Evolutionary conservation across 257 asterid species (phyloP).

Genomic region (Linaria vulgaris): DNA sequence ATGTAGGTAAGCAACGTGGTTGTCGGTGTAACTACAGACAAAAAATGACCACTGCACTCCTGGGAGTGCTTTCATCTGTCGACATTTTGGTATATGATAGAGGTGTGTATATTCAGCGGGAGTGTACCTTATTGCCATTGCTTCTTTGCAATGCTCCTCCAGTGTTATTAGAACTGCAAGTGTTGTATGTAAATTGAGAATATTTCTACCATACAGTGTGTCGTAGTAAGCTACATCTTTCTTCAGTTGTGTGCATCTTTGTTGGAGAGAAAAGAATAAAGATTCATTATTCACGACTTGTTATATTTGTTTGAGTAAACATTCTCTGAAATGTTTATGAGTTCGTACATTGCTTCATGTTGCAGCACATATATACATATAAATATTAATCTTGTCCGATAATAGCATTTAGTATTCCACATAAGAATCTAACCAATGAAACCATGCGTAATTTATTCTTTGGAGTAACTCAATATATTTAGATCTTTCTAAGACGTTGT

Average conservation of each 20-base stretch:
- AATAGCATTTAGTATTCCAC: too few relatives aligned
- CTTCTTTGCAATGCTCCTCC: conserved; percentile 27
- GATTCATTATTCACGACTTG: background rate
- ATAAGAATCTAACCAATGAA: too few relatives aligned
- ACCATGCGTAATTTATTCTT: too few relatives aligned
- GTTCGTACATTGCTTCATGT: too few relatives aligned
- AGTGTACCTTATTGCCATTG: conserved; percentile 29
- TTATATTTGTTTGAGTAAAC: conserved; percentile 6
- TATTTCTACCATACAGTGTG: conserved; percentile 29
- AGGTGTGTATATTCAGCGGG: conserved; percentile 37
- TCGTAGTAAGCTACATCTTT: conserved; percentile 13
- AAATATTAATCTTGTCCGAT: too few relatives aligned
- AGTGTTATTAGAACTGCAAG: conserved; percentile 19
- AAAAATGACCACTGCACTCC: conserved; percentile 36
- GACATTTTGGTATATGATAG: conserved; percentile 29
- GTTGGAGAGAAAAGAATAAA: background rate
- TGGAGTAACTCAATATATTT: too few relatives aligned
- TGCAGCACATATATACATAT: too few relatives aligned
- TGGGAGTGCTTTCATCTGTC: conserved; percentile 23
- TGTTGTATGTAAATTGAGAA: conserved; percentile 28
- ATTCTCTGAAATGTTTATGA: background rate
- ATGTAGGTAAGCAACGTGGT: conserved; percentile 59
- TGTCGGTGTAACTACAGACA: conserved; percentile 56
- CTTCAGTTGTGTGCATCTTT: conserved; percentile 22
- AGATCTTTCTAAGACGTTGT: too few relatives aligned